These are phyloP conservation scores for Calycina herbarum DNA, from an alignment of 2,329 filamentous ascomycete genomes.

Conservation along the genomic window DNA sequence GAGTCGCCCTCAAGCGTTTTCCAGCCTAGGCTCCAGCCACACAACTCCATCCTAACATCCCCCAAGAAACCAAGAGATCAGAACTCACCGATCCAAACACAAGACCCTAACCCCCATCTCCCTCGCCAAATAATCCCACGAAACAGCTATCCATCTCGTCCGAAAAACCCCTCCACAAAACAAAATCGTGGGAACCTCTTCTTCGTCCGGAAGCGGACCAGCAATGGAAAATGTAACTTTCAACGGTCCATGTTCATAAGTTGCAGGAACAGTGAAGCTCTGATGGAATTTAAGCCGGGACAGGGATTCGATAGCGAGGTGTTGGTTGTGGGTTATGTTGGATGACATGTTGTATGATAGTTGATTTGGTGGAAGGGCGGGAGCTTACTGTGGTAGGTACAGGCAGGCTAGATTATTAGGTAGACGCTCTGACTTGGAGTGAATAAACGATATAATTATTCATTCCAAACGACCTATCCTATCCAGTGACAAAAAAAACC, in stretches of 20 bases:
- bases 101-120: slow-evolving; percentile 36
- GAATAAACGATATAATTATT: background rate
- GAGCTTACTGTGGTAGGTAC: background rate
- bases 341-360: background rate
- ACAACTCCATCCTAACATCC: background rate
- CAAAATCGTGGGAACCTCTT: slow-evolving; percentile 37
- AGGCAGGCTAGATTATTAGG: too few species aligned
- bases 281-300: slow-evolving; percentile 31
- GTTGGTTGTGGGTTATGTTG: slow-evolving; percentile 11
- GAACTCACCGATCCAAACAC: slow-evolving; percentile 41
- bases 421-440: background rate
- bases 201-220: slow-evolving; percentile 25
- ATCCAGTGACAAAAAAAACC: background rate
- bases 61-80: background rate
- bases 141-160: slow-evolving; percentile 35
- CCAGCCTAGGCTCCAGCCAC: too few species aligned
- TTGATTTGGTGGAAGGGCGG: background rate
- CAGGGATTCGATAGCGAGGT: slow-evolving; percentile 19
- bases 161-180: slow-evolving; percentile 43
- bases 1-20: too few species aligned
- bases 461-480: background rate
- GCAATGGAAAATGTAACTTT: slow-evolving; percentile 33
- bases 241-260: slow-evolving; percentile 20
- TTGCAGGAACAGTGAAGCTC: slow-evolving; percentile 30
- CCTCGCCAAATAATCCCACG: slow-evolving; percentile 36